These are phyloP conservation scores for Penicillium brasilianum DNA, from an alignment of 2,329 filamentous ascomycete species.

Conservation along the genomic window DNA sequence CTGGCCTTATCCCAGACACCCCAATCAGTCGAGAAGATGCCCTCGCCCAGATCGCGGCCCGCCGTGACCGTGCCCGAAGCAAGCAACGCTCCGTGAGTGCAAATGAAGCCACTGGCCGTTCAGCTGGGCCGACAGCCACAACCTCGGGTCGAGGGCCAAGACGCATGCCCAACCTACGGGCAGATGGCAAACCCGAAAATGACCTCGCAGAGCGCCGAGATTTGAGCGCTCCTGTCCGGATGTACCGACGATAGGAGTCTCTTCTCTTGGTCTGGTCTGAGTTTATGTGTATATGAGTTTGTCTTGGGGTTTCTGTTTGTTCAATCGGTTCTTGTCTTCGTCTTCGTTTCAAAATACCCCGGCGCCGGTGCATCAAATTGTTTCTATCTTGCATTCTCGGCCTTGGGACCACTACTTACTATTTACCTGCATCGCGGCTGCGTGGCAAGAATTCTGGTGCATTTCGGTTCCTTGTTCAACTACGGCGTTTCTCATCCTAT, in stretches of 20 bases:
- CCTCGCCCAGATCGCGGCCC: constrained; percentile 55
- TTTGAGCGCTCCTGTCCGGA: constrained; percentile 45
- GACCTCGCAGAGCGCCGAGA: constrained; percentile 42
- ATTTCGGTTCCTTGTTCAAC: constrained; percentile 14
- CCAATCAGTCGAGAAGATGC: constrained; percentile 55
- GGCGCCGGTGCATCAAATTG: constrained; percentile 26
- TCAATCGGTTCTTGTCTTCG: constrained; percentile 26
- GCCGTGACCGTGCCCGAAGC: constrained; percentile 52
- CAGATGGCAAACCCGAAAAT: constrained; percentile 35
- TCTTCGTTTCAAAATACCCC: constrained; percentile 37
- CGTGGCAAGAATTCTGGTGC: constrained; percentile 13
- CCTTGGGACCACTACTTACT: constrained; percentile 7
- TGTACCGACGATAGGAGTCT: constrained; percentile 34
- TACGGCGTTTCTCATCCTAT: constrained; percentile 18
- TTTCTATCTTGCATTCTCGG: constrained; percentile 13
- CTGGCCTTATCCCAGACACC: constrained; percentile 44
- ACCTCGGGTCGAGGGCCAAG: constrained; percentile 36
- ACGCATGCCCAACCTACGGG: constrained; percentile 42
- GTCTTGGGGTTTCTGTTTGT: constrained; percentile 23
- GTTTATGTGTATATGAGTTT: constrained; percentile 16
- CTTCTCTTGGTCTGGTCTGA: neutral
- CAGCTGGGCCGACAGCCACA: constrained; percentile 32
- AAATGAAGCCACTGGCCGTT: constrained; percentile 41
- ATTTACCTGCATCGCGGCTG: constrained; percentile 21
- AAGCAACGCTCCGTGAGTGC: constrained; percentile 49